These are phyloP conservation scores for Lichtheimia hyalospora DNA, from an alignment of 371 early-diverging fungal species.

Conservation along the genomic window DNA sequence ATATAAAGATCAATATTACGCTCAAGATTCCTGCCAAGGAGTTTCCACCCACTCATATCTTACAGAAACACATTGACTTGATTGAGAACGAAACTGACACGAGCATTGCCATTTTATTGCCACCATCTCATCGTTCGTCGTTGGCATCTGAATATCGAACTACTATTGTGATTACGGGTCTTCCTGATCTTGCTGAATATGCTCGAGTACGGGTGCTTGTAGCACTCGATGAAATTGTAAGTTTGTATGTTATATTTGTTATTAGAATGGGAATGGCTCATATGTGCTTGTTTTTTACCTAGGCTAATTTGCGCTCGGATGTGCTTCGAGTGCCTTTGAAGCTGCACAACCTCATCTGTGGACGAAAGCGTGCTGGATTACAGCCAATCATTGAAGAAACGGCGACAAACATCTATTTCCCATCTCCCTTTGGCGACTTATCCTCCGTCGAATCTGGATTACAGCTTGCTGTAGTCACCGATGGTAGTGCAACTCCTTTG, in stretches of 20 bases:
- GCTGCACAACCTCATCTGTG: slow-evolving; percentile 67
- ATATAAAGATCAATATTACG: slow-evolving; percentile 34
- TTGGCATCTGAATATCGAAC: slow-evolving; percentile 39
- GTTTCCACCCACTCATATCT: slow-evolving; percentile 18
- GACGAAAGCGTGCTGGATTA: slow-evolving; percentile 68
- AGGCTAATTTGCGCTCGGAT: slow-evolving; percentile 23
- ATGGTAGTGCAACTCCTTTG: slow-evolving; percentile 12
- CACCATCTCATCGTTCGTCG: slow-evolving; percentile 28
- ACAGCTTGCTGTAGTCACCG: slow-evolving; percentile 11
- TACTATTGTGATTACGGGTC: slow-evolving; percentile 40
- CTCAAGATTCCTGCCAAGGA: slow-evolving; percentile 44
- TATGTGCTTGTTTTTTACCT: slow-evolving; percentile 6
- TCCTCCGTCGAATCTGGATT: slow-evolving; percentile 14
- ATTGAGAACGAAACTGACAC: slow-evolving; percentile 43
- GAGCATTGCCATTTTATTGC: slow-evolving; percentile 23
- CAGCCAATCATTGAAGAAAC: slow-evolving; percentile 74
- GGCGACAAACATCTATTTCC: slow-evolving; percentile 76
- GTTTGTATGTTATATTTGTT: slow-evolving; percentile 3
- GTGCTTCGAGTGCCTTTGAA: slow-evolving; percentile 33
- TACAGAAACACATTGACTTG: slow-evolving; percentile 29
- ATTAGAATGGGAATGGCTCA: neutral
- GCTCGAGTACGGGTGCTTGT: slow-evolving; percentile 40
- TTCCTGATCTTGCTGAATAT: slow-evolving; percentile 41
- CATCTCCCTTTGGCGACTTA: slow-evolving; percentile 55
- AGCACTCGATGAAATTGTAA: slow-evolving; percentile 47